Percentiles rank a stretch among this genome's conserved stretches.
phyloP scores from a whole-genome alignment of 164 flowering plant genomes.

The Aristolochia californica region DNA sequence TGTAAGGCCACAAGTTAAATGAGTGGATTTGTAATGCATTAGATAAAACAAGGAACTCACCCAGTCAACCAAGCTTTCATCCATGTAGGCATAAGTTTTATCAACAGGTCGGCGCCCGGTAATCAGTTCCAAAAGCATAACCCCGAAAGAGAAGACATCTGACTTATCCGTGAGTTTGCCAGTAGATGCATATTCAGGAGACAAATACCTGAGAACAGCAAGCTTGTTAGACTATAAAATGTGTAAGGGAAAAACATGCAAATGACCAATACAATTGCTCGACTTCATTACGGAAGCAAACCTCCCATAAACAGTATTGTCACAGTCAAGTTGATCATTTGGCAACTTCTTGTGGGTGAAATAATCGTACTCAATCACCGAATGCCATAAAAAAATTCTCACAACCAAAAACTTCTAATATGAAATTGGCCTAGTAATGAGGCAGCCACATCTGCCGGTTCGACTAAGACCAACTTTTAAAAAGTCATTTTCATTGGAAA shows the following conservation, averaged over 20 bases:
- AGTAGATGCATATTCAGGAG: constrained; percentile 91
- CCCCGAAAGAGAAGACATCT: constrained; percentile 88
- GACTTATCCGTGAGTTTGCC: constrained; percentile 90
- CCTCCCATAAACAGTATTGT: too few relatives aligned
- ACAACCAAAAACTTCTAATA: too few relatives aligned
- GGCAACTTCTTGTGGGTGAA: too few relatives aligned
- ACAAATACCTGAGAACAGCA: constrained; percentile 55
- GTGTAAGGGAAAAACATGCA: neutral
- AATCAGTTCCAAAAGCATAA: constrained; percentile 85
- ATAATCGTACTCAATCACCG: too few relatives aligned
- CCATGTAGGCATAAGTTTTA: constrained; percentile 36
- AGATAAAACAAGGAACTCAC: constrained; percentile 27
- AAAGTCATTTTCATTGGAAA: too few relatives aligned
- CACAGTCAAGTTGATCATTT: too few relatives aligned
- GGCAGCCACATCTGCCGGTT: too few relatives aligned
- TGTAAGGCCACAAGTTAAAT: too few relatives aligned
- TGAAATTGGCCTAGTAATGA: too few relatives aligned
- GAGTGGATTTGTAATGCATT: neutral
- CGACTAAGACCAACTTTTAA: too few relatives aligned
- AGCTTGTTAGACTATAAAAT: neutral
- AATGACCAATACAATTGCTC: neutral
- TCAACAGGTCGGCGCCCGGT: constrained; percentile 85
- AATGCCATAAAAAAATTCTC: too few relatives aligned
- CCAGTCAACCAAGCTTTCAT: constrained; percentile 90
- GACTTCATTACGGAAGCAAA: too few relatives aligned